These are phyloP conservation scores for Shiraia sp. DNA, from an alignment of 2,329 filamentous ascomycete species.

Conservation along the genomic window DNA sequence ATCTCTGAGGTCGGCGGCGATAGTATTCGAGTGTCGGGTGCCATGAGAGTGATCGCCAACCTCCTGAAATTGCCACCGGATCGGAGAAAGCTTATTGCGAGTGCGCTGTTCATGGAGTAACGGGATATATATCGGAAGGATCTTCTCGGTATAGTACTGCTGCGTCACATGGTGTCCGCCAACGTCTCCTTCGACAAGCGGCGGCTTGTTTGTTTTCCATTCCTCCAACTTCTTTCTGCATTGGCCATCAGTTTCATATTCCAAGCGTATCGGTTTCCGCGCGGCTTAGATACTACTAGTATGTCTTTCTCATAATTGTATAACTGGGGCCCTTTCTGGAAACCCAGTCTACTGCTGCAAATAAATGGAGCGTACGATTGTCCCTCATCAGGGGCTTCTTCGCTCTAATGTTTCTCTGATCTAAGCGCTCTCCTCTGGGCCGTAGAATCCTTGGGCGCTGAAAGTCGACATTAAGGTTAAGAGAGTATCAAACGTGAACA, in stretches of 20 bases:
- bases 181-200: not conserved
- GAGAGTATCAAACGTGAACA: not conserved
- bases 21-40: not conserved
- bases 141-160: slow-evolving; percentile 4
- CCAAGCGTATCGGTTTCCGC: not conserved
- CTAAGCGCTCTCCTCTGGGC: not conserved
- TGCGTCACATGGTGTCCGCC: slow-evolving; percentile 1
- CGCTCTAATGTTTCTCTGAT: not conserved
- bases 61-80: slow-evolving; percentile 4
- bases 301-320: not conserved
- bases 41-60: slow-evolving; percentile 10
- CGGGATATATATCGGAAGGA: slow-evolving; percentile 1
- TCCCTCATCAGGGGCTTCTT: not conserved
- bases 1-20: not conserved
- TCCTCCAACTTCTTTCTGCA: not conserved
- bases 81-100: slow-evolving; percentile 1
- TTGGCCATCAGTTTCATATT: not conserved
- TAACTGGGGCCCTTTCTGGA: not conserved
- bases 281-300: not conserved
- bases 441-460: not conserved
- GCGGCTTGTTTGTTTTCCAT: slow-evolving; percentile 4
- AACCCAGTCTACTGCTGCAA: not conserved
- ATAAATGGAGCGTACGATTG: not conserved
- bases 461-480: not conserved
- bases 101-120: not conserved